phyloP scores from a whole-genome alignment of 345 rosid genomes.

The Euphorbia pulcherrima region DNA sequence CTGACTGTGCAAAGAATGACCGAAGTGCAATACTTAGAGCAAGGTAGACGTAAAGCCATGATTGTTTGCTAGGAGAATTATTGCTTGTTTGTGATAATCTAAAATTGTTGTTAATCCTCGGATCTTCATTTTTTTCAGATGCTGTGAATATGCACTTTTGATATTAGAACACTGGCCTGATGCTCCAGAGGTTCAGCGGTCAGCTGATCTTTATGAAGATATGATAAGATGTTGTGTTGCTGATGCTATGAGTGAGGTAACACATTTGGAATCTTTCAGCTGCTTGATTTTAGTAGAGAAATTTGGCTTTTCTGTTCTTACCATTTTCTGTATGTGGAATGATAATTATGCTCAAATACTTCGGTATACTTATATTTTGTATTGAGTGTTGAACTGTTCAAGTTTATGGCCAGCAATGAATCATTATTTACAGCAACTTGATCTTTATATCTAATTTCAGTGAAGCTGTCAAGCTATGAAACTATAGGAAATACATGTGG shows the following conservation, averaged over 20 bases:
- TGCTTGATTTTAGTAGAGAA: background rate
- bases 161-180: conserved; percentile 96
- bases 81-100: conserved; percentile 16
- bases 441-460: too few relatives aligned
- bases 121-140: conserved; percentile 42
- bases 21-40: conserved; percentile 87
- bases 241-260: conserved; percentile 99
- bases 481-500: too few relatives aligned
- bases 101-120: background rate
- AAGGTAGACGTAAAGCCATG: conserved; percentile 52
- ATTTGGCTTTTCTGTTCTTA: background rate
- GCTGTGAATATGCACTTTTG: conserved; percentile 95
- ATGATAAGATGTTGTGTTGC: conserved; percentile 85
- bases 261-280: conserved; percentile 6
- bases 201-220: conserved; percentile 87
- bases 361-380: background rate
- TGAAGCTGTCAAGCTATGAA: too few relatives aligned
- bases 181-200: conserved; percentile 92
- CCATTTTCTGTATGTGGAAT: background rate
- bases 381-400: background rate
- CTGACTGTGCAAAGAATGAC: conserved; percentile 89
- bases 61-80: conserved; percentile 13
- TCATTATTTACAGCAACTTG: too few relatives aligned
- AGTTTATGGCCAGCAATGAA: background rate
- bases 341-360: background rate